A percentile compares a stretch with the other conserved stretches of the same genome.
Evolutionary conservation across 2,329 filamentous ascomycete species (phyloP).

Genomic region (Pochonia chlamydosporia): DNA sequence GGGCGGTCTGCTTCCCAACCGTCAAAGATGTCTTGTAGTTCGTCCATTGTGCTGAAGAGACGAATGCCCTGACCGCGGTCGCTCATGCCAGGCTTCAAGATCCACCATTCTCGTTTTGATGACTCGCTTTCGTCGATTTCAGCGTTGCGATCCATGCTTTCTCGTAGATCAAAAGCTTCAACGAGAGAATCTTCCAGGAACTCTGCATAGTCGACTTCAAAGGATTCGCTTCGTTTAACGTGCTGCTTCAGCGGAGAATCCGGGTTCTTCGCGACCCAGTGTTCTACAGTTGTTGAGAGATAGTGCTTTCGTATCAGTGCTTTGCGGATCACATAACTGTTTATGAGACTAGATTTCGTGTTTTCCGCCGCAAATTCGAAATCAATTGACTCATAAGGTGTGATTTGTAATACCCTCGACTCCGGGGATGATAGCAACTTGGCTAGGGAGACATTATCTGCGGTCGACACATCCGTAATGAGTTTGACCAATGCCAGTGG

Average conservation of each 20-base stretch:
- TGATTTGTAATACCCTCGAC: slow-evolving; percentile 65
- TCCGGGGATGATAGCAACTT: slow-evolving; percentile 26
- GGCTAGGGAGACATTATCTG: slow-evolving; percentile 28
- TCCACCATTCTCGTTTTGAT: slow-evolving; percentile 78
- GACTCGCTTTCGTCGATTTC: slow-evolving; percentile 15
- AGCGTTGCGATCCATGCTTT: slow-evolving; percentile 66
- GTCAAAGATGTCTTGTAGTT: slow-evolving; percentile 84
- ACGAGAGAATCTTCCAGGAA: slow-evolving; percentile 90
- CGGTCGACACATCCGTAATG: slow-evolving; percentile 37
- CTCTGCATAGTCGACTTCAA: slow-evolving; percentile 95
- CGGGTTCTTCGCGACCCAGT: slow-evolving; percentile 83
- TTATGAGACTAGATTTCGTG: slow-evolving; percentile 60
- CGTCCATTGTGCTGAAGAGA: slow-evolving; percentile 77
- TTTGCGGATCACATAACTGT: slow-evolving; percentile 93
- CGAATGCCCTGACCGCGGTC: slow-evolving; percentile 91
- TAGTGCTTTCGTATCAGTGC: slow-evolving; percentile 96
- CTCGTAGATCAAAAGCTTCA: slow-evolving; percentile 81
- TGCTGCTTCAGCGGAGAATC: slow-evolving; percentile 61
- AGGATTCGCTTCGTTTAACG: slow-evolving; percentile 73
- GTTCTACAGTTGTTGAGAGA: slow-evolving; percentile 73
- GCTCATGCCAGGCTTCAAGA: slow-evolving; percentile 95
- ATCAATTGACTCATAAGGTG: slow-evolving; percentile 80
- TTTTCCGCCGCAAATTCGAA: slow-evolving; percentile 68
- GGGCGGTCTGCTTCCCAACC: slow-evolving; percentile 72
- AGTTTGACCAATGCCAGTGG: slow-evolving; percentile 48